Evolutionary conservation across 768 basidiomycete species (phyloP).

Genomic region (Naematelia encephala): DNA sequence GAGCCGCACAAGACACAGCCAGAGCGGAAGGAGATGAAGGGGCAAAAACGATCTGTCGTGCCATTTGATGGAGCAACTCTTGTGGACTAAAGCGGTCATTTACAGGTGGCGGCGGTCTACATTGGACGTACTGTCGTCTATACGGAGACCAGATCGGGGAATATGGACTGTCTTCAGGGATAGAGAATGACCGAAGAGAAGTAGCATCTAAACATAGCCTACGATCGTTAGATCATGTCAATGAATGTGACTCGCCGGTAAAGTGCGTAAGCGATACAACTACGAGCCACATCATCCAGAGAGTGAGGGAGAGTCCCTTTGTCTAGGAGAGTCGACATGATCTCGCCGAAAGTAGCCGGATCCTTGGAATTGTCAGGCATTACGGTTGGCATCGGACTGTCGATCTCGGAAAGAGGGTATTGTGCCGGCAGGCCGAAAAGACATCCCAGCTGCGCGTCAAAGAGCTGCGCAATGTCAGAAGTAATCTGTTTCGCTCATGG

Average conservation of each 20-base stretch:
- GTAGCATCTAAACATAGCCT: constrained; percentile 15
- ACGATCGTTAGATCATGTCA: neutral
- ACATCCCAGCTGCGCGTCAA: constrained; percentile 21
- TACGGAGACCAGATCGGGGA: neutral
- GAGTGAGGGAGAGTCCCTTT: neutral
- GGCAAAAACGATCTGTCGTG: neutral
- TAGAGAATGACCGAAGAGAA: neutral
- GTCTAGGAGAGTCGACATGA: constrained; percentile 4
- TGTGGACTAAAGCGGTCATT: constrained; percentile 5
- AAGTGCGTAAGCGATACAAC: constrained; percentile 12
- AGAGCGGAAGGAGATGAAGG: constrained; percentile 8
- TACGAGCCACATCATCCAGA: constrained; percentile 10
- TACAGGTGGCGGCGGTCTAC: neutral
- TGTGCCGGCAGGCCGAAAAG: constrained; percentile 11
- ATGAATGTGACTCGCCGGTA: constrained; percentile 10
- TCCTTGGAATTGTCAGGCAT: constrained; percentile 4
- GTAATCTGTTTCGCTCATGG: neutral
- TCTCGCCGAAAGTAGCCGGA: neutral
- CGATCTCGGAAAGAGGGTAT: constrained; percentile 8
- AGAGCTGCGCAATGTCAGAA: constrained; percentile 11
- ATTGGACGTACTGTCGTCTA: neutral
- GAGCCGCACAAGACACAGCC: constrained; percentile 9
- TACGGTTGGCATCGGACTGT: constrained; percentile 3
- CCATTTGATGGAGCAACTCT: constrained; percentile 12
- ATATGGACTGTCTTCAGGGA: neutral